Percentiles rank a stretch among this genome's conserved stretches.
These are phyloP conservation scores for barrel medic (Medicago truncatula) DNA, from an alignment of 306 rosid species.

Conservation along the genomic window MtrunA17r5.0-ANR NC_053045.1:10413001-10413500, in stretches of 20 bases:
- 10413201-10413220: background rate
- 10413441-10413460: too few relatives aligned
- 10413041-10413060: too few relatives aligned
- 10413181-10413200: too few relatives aligned
- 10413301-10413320: background rate
- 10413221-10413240: background rate
- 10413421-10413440: too few relatives aligned
- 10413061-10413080: too few relatives aligned
- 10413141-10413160: too few relatives aligned
- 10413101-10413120: too few relatives aligned
- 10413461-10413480: background rate
- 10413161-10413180: too few relatives aligned
- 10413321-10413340: background rate
- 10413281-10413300: background rate
- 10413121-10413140: too few relatives aligned
- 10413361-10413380: conserved; percentile 5
- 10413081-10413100: too few relatives aligned
- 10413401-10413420: background rate
- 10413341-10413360: background rate
- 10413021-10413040: too few relatives aligned
- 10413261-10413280: conserved; percentile 2
- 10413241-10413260: background rate
- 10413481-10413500: background rate
- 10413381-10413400: background rate
- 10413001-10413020: too few relatives aligned